Conservation (phyloP, 176 grass and related monocot genomes). For the Cymbopogon citratus region DNA sequence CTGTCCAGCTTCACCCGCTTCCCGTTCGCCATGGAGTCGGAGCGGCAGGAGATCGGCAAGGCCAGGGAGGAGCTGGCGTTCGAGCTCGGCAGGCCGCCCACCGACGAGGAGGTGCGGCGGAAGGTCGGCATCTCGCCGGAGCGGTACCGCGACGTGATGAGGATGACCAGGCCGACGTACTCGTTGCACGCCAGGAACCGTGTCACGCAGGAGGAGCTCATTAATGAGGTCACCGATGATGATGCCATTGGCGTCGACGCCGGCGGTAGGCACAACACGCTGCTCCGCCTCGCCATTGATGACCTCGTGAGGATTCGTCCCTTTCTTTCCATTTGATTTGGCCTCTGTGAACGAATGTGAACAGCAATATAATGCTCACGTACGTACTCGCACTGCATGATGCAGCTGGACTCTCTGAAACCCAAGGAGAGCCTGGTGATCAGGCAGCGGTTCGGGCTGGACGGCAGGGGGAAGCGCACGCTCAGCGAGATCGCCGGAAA, state of each 20-base stretch:
- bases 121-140: conserved; percentile 46
- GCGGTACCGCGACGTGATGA: conserved; percentile 64
- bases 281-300: conserved; percentile 82
- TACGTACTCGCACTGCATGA: neutral
- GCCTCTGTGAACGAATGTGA: too few relatives aligned
- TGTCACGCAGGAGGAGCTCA: conserved; percentile 80
- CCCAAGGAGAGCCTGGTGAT: conserved; percentile 95
- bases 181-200: conserved; percentile 74
- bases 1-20: conserved; percentile 79
- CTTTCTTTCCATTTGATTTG: neutral
- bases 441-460: conserved; percentile 78
- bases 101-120: conserved; percentile 51
- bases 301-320: conserved; percentile 57
- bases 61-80: conserved; percentile 55
- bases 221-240: conserved; percentile 58
- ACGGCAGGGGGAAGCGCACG: conserved; percentile 67
- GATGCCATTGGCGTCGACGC: conserved; percentile 54
- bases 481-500: conserved; percentile 80
- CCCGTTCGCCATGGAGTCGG: conserved; percentile 75
- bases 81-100: conserved; percentile 62
- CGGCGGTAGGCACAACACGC: conserved; percentile 40
- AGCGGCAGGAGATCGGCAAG: conserved; percentile 57
- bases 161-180: conserved; percentile 52
- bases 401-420: conserved; percentile 86
- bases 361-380: neutral